Evolutionary conservation across 176 grass and related monocot species (phyloP).

Genomic region (Carex cristatella): DNA sequence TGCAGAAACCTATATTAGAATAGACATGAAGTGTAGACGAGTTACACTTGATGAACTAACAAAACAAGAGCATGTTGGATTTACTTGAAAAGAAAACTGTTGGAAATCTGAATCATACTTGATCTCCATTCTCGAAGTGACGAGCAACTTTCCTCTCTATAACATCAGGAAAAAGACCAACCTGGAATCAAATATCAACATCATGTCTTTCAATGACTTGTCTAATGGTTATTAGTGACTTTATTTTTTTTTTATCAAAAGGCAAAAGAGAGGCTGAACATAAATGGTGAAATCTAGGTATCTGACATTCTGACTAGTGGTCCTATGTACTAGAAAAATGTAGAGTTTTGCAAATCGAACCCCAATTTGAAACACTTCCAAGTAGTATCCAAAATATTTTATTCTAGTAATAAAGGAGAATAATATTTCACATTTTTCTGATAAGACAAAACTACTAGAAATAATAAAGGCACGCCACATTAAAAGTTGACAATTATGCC

Average conservation of each 20-base stretch:
- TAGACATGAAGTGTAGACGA: slow-evolving; percentile 7
- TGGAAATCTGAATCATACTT: slow-evolving; percentile 35
- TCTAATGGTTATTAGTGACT: not conserved
- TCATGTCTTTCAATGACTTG: not conserved
- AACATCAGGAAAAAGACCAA: slow-evolving; percentile 91
- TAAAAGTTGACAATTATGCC: not conserved
- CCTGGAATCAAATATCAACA: slow-evolving; percentile 55
- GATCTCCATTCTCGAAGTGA: slow-evolving; percentile 78
- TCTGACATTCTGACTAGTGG: not conserved
- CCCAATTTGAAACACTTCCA: not conserved
- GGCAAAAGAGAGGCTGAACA: not conserved
- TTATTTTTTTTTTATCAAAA: not conserved
- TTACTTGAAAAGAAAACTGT: not conserved
- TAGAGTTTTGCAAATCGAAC: not conserved
- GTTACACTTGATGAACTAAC: not conserved
- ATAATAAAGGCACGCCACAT: not conserved
- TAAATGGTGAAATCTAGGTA: not conserved
- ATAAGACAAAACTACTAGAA: not conserved
- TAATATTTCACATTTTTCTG: not conserved
- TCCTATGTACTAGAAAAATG: not conserved
- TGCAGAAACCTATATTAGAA: slow-evolving; percentile 66
- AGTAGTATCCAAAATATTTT: not conserved
- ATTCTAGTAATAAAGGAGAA: not conserved
- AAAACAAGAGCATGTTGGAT: not conserved
- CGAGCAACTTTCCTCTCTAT: slow-evolving; percentile 70